A percentile compares a stretch with the other conserved stretches of the same genome.
phyloP scores from a whole-genome alignment of 805 yeast species.

The Ogataea haglerorum region DNA sequence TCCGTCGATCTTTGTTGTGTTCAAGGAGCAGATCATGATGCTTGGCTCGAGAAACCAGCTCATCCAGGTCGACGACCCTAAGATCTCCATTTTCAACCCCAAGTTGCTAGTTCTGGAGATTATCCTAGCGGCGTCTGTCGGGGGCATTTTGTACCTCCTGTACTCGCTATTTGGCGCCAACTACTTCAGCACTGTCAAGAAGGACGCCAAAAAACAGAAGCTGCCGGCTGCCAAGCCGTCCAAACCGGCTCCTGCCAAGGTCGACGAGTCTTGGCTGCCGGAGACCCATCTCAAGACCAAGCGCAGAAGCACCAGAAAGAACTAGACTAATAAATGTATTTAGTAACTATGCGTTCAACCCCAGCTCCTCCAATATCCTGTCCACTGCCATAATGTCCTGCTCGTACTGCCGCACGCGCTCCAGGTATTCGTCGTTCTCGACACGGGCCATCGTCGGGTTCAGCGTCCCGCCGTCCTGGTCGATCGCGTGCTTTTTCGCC shows the following conservation, averaged over 20 bases:
- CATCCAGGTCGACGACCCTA: slow-evolving; percentile 56
- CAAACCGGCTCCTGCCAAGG: slow-evolving; percentile 27
- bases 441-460: slow-evolving; percentile 14
- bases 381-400: slow-evolving; percentile 41
- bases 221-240: slow-evolving; percentile 21
- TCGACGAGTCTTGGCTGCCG: slow-evolving; percentile 58
- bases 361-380: slow-evolving; percentile 35
- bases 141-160: slow-evolving; percentile 45
- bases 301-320: slow-evolving; percentile 24
- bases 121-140: slow-evolving; percentile 47
- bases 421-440: slow-evolving; percentile 16
- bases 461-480: slow-evolving; percentile 21
- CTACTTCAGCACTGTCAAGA: slow-evolving; percentile 41
- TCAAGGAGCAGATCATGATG: slow-evolving; percentile 47
- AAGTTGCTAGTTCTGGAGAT: slow-evolving; percentile 62
- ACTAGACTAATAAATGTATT: slow-evolving; percentile 30
- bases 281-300: slow-evolving; percentile 42
- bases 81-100: slow-evolving; percentile 70
- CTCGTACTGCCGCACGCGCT: slow-evolving; percentile 28
- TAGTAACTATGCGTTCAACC: slow-evolving; percentile 38
- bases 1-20: slow-evolving; percentile 56
- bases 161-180: slow-evolving; percentile 43
- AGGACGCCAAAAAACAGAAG: slow-evolving; percentile 29
- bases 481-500: slow-evolving; percentile 35
- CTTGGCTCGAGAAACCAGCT: slow-evolving; percentile 58